Evolutionary conservation across 805 yeast genomes (phyloP).

Genomic region (Zygoascus ofunaensis): DNA sequence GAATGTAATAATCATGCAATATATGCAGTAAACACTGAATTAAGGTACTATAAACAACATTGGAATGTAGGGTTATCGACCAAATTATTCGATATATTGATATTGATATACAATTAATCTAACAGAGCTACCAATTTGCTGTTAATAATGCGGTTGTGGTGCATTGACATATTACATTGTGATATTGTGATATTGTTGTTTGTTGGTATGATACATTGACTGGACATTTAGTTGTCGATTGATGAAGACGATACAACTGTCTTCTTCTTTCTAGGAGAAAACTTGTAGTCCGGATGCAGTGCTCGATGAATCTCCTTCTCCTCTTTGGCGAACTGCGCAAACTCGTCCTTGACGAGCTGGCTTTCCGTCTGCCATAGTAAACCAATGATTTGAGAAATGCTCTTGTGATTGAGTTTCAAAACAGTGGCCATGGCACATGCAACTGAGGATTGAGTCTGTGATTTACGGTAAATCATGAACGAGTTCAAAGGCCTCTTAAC

Average conservation of each 20-base stretch:
- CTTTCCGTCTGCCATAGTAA: slow-evolving; percentile 39
- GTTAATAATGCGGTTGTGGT: no score
- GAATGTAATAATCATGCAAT: no score
- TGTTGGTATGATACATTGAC: no score
- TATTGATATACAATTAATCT: no score
- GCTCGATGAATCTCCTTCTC: slow-evolving; percentile 36
- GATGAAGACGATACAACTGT: neutral
- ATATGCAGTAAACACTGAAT: no score
- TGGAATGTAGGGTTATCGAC: no score
- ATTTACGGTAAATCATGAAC: slow-evolving; percentile 39
- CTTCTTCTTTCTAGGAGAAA: slow-evolving; percentile 32
- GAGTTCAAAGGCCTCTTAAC: slow-evolving; percentile 41
- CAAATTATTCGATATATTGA: no score
- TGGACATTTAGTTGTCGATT: no score
- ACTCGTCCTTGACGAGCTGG: slow-evolving; percentile 29
- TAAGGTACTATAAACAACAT: no score
- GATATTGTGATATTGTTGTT: no score
- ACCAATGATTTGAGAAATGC: slow-evolving; percentile 36
- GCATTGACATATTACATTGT: no score
- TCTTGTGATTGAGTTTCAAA: slow-evolving; percentile 34
- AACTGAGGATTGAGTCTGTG: slow-evolving; percentile 36
- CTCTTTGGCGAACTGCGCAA: slow-evolving; percentile 31
- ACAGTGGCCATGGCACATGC: slow-evolving; percentile 22
- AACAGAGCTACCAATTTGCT: no score
- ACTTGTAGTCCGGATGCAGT: slow-evolving; percentile 38